Conservation (phyloP, 306 rosid species). For the Quercus agrifolia region DNA sequence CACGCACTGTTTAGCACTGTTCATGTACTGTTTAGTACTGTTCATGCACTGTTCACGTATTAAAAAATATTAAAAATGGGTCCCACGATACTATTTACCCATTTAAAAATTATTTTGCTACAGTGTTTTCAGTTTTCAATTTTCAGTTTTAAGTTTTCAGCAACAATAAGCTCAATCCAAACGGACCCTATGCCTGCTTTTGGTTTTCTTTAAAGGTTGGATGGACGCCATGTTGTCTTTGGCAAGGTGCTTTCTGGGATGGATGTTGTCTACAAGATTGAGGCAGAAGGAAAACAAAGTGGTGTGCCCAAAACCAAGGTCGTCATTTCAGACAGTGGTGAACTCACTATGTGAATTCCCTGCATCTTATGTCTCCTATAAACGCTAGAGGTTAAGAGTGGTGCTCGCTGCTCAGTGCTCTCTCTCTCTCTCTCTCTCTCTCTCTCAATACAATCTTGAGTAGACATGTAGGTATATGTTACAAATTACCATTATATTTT, state of each 20-base stretch:
- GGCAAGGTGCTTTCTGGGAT: conserved; percentile 55
- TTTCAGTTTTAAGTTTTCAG: too few species aligned
- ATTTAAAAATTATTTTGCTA: too few species aligned
- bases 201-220: conserved; percentile 56
- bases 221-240: conserved; percentile 70
- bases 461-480: background rate
- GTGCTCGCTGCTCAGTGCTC: background rate
- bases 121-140: too few species aligned
- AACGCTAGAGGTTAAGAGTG: background rate
- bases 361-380: background rate
- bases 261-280: conserved; percentile 51
- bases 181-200: conserved; percentile 18
- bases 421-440: background rate
- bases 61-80: too few species aligned
- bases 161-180: too few species aligned
- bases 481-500: background rate
- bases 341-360: conserved; percentile 26
- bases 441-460: background rate
- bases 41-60: too few species aligned
- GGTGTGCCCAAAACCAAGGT: conserved; percentile 40
- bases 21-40: too few species aligned
- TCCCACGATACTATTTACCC: too few species aligned
- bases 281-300: conserved; percentile 32
- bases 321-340: conserved; percentile 50
- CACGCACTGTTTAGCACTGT: too few species aligned